Evolutionary conservation across 371 early-diverging fungal genomes (phyloP).

Genomic region (Mortierella sp.): DNA sequence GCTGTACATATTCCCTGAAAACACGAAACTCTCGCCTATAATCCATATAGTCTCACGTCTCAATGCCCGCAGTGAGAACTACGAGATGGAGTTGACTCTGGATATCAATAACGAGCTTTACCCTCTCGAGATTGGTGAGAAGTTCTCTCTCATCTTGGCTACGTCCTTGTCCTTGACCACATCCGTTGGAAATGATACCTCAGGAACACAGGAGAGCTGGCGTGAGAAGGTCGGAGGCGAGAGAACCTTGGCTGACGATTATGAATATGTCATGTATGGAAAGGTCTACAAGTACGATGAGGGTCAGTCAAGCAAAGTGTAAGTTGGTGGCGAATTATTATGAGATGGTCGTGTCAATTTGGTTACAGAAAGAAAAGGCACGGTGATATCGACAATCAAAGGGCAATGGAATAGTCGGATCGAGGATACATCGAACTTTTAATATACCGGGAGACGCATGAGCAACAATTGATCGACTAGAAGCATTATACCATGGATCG

Average conservation of each 20-base stretch:
- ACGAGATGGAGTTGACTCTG: conserved; percentile 90
- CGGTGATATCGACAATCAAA: not conserved
- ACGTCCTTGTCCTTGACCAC: conserved; percentile 74
- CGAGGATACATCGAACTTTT: not conserved
- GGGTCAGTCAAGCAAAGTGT: conserved; percentile 77
- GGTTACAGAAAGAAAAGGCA: not conserved
- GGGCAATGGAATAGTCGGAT: not conserved
- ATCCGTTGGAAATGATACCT: conserved; percentile 59
- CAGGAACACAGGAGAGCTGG: conserved; percentile 72
- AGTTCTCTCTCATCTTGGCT: conserved; percentile 86
- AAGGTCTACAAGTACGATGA: conserved; percentile 96
- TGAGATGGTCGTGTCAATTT: too few species aligned
- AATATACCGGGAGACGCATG: not conserved
- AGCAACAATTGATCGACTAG: too few species aligned
- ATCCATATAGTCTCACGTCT: conserved; percentile 89
- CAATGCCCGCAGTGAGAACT: conserved; percentile 85
- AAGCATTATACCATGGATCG: not conserved
- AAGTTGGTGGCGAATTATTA: conserved; percentile 56
- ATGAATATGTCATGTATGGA: conserved; percentile 98
- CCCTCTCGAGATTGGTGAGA: conserved; percentile 86
- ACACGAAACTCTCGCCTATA: too few species aligned
- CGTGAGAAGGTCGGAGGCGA: conserved; percentile 74
- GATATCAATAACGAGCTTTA: conserved; percentile 96
- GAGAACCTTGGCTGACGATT: conserved; percentile 90
- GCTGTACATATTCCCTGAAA: too few species aligned